Evolutionary conservation across 1,139 yeast genomes (phyloP).

Genomic region (Sugiyamaella neomexicana): DNA sequence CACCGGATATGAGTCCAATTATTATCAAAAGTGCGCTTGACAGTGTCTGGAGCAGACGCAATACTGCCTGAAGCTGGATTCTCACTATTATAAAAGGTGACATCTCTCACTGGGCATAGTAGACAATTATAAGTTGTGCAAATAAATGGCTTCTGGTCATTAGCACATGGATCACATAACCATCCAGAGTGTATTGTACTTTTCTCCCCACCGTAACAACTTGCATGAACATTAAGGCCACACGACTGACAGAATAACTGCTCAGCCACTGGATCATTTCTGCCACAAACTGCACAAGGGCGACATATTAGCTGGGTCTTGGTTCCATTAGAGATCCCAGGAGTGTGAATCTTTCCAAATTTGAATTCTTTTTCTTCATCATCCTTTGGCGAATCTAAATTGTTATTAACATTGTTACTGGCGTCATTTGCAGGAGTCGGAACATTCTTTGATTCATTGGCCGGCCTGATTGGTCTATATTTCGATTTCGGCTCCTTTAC

Average conservation of each 20-base stretch:
- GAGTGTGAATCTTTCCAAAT: not conserved
- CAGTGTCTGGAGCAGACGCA: conserved; percentile 63
- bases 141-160: conserved; percentile 60
- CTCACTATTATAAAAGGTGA: conserved; percentile 49
- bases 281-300: conserved; percentile 61
- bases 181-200: conserved; percentile 44
- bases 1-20: conserved; percentile 84
- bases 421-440: not conserved
- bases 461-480: not conserved
- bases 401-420: too few relatives aligned
- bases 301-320: conserved; percentile 31
- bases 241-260: conserved; percentile 65
- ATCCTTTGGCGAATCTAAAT: too few relatives aligned
- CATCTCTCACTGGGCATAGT: conserved; percentile 60
- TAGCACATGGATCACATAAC: conserved; percentile 83
- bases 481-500: not conserved
- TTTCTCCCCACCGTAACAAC: conserved; percentile 23
- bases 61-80: conserved; percentile 28
- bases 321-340: not conserved
- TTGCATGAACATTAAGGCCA: conserved; percentile 63
- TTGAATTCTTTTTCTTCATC: conserved; percentile 2
- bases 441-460: not conserved
- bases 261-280: conserved; percentile 42
- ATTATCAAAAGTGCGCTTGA: conserved; percentile 69
- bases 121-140: conserved; percentile 63